Base-by-base conservation (phyloP, 176 grass and related monocot genomes). In the Triticum timopheevii region DNA sequence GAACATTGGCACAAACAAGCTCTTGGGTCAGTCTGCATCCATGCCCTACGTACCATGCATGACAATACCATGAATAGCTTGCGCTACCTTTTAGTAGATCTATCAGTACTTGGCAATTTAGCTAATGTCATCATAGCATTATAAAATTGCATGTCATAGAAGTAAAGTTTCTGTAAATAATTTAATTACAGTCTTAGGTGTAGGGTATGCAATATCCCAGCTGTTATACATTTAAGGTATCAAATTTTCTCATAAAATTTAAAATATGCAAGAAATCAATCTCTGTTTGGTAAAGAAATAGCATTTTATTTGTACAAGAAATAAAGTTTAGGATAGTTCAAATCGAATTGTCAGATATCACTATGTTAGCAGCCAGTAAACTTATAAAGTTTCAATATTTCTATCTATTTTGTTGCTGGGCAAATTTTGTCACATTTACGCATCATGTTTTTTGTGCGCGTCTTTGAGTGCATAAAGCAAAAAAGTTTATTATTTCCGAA, bases 11-110 rank as follows among this genome's bases (percentile, higher is more conserved):
- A 89, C 83, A 20, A 69, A 73, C 11, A 93, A 98, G 58, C 91
- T 98, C 31, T 24, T 95, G 11, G 87, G 95, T 98, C n/a, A 88
- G 91, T 47, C 71, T 13, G 13, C 27, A 66, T 66, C 28, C 64
- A 66, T 66, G 28, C 27, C 5, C 64, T 66, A 17, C 13, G 6
- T 68, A 19, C 65, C n/a, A 13, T 73, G 2, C n/a, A 73, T 74
- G 70, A 12, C 45, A 49, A 49, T 49, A 49, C 45, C 38, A 73
- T 71, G 35, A 22, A 71, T 24, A 44, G 38, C 7, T 72, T 20
- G 33, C 13, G 2, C n/a, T 30, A 17, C 13, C 3, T 68, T 69
- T 69, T 69, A 19, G 30, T 68, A 17, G 13, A 34, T 33, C 30
- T 7, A 5, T 31, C 30, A 15, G 30, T 7, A 31, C 25, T 30